Evolutionary conservation across 805 yeast species (phyloP).

Genomic region (Candida maris): DNA sequence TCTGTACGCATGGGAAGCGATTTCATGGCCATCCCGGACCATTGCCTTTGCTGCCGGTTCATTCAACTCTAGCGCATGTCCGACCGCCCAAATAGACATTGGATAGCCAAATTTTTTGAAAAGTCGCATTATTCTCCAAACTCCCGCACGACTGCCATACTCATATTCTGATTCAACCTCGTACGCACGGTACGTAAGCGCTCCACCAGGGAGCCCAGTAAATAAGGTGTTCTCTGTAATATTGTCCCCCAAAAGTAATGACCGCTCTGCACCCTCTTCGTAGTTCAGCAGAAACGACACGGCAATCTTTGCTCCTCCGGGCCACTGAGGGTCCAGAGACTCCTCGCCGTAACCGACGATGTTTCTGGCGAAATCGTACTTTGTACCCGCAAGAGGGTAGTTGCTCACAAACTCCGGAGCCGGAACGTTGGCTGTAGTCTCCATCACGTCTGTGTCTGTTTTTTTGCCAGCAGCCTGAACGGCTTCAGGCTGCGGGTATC

Average conservation of each 20-base stretch:
- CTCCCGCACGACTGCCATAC: constrained; percentile 12
- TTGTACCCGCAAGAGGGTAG: constrained; percentile 10
- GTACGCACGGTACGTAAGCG: neutral
- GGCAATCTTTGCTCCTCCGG: constrained; percentile 20
- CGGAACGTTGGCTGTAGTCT: constrained; percentile 6
- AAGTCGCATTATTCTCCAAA: constrained; percentile 24
- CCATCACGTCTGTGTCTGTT: too few species aligned
- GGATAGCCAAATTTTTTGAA: constrained; percentile 30
- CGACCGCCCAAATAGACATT: constrained; percentile 37
- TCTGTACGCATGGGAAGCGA: constrained; percentile 37
- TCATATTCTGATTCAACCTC: constrained; percentile 15
- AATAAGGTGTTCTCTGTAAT: constrained; percentile 5
- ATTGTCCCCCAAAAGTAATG: constrained; percentile 10
- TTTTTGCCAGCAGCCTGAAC: too few species aligned
- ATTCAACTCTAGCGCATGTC: constrained; percentile 33
- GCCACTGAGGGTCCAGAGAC: constrained; percentile 24
- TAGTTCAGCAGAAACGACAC: constrained; percentile 25
- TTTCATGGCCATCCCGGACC: constrained; percentile 36
- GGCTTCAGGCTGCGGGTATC: too few species aligned
- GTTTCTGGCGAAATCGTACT: constrained; percentile 13
- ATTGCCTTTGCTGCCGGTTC: constrained; percentile 33
- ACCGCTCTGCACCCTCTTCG: constrained; percentile 27
- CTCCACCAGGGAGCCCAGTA: constrained; percentile 2
- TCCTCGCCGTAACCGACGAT: constrained; percentile 23
- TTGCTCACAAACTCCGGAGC: constrained; percentile 8